Evolutionary conservation across 164 flowering plant species (phyloP).

Genomic region (Stephania cephalantha): DNA sequence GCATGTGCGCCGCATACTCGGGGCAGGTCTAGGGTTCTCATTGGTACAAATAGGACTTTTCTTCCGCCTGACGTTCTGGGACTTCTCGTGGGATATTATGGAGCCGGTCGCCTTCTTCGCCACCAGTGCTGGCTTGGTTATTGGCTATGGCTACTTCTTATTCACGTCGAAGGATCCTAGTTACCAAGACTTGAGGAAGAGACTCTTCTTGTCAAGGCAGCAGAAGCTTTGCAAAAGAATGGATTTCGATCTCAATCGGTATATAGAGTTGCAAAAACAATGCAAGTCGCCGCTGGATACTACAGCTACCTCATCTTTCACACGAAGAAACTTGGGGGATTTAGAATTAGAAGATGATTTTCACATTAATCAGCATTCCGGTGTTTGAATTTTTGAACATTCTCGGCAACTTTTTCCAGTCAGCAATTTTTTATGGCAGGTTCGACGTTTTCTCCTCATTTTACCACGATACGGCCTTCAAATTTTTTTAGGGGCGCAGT

Average conservation of each 20-base stretch:
- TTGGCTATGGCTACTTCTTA: constrained; percentile 80
- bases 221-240: constrained; percentile 58
- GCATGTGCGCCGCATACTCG: constrained; percentile 67
- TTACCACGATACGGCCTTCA: background rate
- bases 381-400: background rate
- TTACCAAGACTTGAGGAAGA: constrained; percentile 79
- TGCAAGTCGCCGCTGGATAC: constrained; percentile 44
- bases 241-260: constrained; percentile 52
- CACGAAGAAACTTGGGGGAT: constrained; percentile 12
- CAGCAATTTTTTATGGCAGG: background rate
- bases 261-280: constrained; percentile 50
- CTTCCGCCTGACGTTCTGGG: constrained; percentile 89
- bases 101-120: constrained; percentile 84
- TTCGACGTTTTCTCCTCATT: background rate
- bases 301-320: constrained; percentile 12
- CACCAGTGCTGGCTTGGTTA: constrained; percentile 54
- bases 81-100: constrained; percentile 97
- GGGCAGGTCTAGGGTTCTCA: constrained; percentile 62
- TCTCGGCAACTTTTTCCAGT: background rate
- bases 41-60: constrained; percentile 71
- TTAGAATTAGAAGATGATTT: constrained; percentile 34
- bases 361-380: constrained; percentile 21
- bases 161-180: constrained; percentile 80
- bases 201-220: constrained; percentile 70
- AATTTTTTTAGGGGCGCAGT: background rate